Evolutionary conservation across 768 basidiomycete species (phyloP).

Genomic region (Bullera alba): DNA sequence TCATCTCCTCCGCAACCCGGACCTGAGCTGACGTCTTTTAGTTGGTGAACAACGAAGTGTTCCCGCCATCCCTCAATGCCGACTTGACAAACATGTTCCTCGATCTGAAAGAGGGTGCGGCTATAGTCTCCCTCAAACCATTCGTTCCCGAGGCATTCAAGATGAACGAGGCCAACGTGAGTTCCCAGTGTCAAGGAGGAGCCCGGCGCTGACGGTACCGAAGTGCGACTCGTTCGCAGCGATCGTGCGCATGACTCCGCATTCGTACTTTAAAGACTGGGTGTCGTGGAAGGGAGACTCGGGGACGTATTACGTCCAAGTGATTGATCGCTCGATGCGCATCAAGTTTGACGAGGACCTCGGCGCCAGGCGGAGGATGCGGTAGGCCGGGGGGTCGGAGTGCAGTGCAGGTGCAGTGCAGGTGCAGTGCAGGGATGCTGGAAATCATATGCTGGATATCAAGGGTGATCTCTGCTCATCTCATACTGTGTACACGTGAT

Average conservation of each 20-base stretch:
- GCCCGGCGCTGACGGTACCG: not conserved
- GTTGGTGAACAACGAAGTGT: conserved; percentile 47
- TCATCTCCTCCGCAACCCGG: not conserved
- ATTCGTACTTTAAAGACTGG: conserved; percentile 34
- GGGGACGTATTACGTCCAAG: conserved; percentile 31
- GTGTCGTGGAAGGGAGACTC: conserved; percentile 41
- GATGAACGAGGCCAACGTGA: conserved; percentile 74
- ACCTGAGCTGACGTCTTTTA: conserved; percentile 5
- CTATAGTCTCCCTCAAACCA: conserved; percentile 78
- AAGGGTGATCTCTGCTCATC: too few relatives aligned
- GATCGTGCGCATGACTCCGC: conserved; percentile 20
- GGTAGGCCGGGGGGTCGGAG: too few relatives aligned
- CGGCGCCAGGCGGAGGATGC: conserved; percentile 10
- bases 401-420: too few relatives aligned
- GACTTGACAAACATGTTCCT: conserved; percentile 79
- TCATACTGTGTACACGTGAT: too few relatives aligned
- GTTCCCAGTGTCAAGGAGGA: conserved; percentile 21
- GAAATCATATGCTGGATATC: too few relatives aligned
- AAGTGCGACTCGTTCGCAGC: conserved; percentile 41
- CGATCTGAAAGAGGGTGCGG: conserved; percentile 87
- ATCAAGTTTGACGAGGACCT: conserved; percentile 30
- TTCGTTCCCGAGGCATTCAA: conserved; percentile 66
- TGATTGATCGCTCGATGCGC: conserved; percentile 31
- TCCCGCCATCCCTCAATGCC: conserved; percentile 61
- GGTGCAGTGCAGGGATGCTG: too few relatives aligned